Base-by-base conservation (phyloP, 2,329 filamentous ascomycete genomes). In the Passalora sequoiae region DNA sequence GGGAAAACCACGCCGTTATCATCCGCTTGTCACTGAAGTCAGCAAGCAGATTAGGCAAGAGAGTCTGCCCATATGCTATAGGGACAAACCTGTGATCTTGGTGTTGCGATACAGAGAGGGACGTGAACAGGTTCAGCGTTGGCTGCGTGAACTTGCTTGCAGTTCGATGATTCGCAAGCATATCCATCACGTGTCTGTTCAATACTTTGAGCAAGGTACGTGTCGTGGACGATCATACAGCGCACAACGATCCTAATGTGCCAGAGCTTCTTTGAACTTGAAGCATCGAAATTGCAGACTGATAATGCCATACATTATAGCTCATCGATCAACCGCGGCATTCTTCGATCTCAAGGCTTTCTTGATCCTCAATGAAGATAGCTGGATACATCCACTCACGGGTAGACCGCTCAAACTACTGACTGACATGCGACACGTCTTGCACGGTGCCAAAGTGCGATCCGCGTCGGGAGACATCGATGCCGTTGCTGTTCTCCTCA, bases 181-280 rank as follows among this genome's bases (percentile, higher is more conserved):
- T 6, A 29, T 53, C 12, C 24, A 22, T 20, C 27, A 42, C 27
- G 43, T 49, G 15, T 51, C 45, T 6, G 29, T 53, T 9, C 51
- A 46, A 32, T 51, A 47, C 24, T 49, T 51, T 24, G 50, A 53
- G 28, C 29, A 31, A n/a, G n/a, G n/a, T n/a, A n/a, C n/a, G n/a
- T n/a, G n/a, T n/a, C n/a, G n/a, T n/a, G n/a, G n/a, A n/a, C n/a
- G n/a, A n/a, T n/a, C n/a, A n/a, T n/a, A n/a, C n/a, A n/a, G n/a
- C n/a, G n/a, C n/a, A n/a, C n/a, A n/a, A n/a, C n/a, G n/a, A n/a
- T n/a, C n/a, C n/a, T n/a, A n/a, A n/a, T n/a, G n/a, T n/a, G n/a
- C n/a, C n/a, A n/a, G n/a, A n/a, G n/a, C n/a, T n/a, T n/a, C n/a
- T n/a, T n/a, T n/a, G n/a, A n/a, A n/a, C n/a, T n/a, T n/a, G n/a